Evolutionary conservation across 2,329 filamentous ascomycete genomes (phyloP), one percentile per base, ranked within the genome.

Genomic region (Neoascochyta sp.): DNA sequence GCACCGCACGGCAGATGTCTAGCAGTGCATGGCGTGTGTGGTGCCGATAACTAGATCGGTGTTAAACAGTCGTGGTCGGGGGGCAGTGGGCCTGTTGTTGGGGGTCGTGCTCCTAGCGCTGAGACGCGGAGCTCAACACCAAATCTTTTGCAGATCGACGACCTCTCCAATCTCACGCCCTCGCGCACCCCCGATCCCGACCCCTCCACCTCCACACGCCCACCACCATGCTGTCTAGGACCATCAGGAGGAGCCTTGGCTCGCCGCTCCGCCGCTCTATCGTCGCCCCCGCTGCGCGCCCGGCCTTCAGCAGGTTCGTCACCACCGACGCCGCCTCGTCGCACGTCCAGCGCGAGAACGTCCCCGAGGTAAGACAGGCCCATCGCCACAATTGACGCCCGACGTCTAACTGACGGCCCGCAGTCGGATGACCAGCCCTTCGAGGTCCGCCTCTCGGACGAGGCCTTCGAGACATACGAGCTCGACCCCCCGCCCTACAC

Each of bases 391-490:
- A 10, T 20, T 20, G 9, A 11, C 7, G 16, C n/a, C 14, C 20
- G 27, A 24, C 22, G 19, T 35, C 44, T 43, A 28, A 36, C 39
- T 61, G 40, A 59, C 48, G 6, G 22, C 13, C 22, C 49, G 32
- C 62, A 94, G 88, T 85, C 89, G 67, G 89, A 95, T 67, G 87
- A 95, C 61, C 85, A 94, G 76, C 80, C 81, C 48, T 96, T 98
- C 74, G 79, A 83, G 60, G 80, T 98, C 65, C 83, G 80, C 61
- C 83, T 98, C 66, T 94, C 87, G 66, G 87, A 95, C 66, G 90
- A 96, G 83, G 90, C 86, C 74, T 98, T 96, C 74, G 92, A 98
- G 79, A 95, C 92, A 36, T 98, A 96, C 73, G 88, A 95, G 75
- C 80, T 98, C 64, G 92, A 98, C 71, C 89, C 90, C 54, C 92